These are phyloP conservation scores for Hyaloscypha finlandica DNA, from an alignment of 495 filamentous ascomycete genomes.

Conservation along the genomic window DNA sequence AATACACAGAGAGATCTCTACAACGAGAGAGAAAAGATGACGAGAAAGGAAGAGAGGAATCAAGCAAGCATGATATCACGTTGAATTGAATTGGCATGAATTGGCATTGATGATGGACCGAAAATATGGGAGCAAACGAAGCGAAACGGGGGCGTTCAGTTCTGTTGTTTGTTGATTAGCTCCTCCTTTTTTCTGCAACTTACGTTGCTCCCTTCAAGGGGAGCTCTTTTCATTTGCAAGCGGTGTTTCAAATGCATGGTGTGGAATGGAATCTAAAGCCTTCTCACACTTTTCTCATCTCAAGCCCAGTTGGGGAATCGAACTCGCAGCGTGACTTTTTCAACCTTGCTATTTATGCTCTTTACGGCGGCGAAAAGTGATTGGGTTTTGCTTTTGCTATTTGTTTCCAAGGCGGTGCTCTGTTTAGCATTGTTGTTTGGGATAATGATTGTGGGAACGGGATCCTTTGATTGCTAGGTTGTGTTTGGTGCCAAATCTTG, in stretches of 20 bases:
- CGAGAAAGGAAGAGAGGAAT: slow-evolving; percentile 1
- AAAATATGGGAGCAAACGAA: slow-evolving; percentile 9
- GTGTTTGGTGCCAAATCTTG: too few relatives aligned
- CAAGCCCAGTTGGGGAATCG: background rate
- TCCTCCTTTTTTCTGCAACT: background rate
- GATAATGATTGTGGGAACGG: too few relatives aligned
- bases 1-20: background rate
- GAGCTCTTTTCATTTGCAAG: background rate
- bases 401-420: background rate
- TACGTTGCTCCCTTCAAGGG: background rate
- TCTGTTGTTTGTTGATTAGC: background rate
- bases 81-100: background rate
- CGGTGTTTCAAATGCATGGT: background rate
- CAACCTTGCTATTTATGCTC: background rate
- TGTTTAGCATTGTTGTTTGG: background rate
- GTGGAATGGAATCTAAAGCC: background rate
- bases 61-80: slow-evolving; percentile 1
- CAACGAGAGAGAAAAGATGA: background rate
- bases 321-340: background rate
- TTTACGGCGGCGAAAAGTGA: background rate
- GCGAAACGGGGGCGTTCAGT: background rate
- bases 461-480: too few relatives aligned
- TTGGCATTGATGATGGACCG: background rate
- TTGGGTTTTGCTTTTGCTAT: background rate
- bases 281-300: too few relatives aligned